Evolutionary conservation across 139 green algal genomes (phyloP), one percentile per base, ranked within the genome.

Genomic region (Picochlorum sp.): DNA sequence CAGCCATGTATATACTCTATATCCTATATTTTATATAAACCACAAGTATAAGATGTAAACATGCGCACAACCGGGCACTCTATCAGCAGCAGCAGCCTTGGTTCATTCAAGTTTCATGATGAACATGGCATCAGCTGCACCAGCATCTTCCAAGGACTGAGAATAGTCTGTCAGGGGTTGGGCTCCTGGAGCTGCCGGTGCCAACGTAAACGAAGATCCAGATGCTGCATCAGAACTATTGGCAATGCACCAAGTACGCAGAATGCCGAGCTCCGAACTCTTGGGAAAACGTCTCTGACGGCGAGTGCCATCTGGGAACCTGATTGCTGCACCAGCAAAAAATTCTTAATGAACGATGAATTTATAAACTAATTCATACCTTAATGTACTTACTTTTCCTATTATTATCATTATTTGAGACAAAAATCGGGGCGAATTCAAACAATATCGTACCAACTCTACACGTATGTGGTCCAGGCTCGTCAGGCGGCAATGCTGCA

Each of bases 231-330:
- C 70, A 32, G 45, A 16, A 26, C 22, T 39, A 22, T 57, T 25
- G 8, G 50, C 37, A 3, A 75, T 39, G 56, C 55, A 72, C 7
- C 57, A 72, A 43, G 76, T 75, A 36, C 66, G 55, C 50, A 87
- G 31, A 1, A 47, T 61, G 4, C 47, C n/a, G 2, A 88, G 33
- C 1, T 64, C 41, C 14, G 77, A 56, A 1, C 25, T 50, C 1
- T 13, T 37, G 6, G 55, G 73, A 70, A 91, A 93, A 50, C 73
- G 64, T 7, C 84, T 83, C 55, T 77, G 70, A 24, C 52, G 18
- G 12, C 83, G 75, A 13, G 6, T 13, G 12, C 83, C 83, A 51
- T 87, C 71, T 3, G 83, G 83, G n/a, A 76, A 69, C 37, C 69
- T 62, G n/a, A 75, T 41, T 3, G 52, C 69, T 75, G 67, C 55